These are phyloP conservation scores for Zelopaecilomyces penicillatus DNA, from an alignment of 2,329 filamentous ascomycete species.

Conservation along the genomic window DNA sequence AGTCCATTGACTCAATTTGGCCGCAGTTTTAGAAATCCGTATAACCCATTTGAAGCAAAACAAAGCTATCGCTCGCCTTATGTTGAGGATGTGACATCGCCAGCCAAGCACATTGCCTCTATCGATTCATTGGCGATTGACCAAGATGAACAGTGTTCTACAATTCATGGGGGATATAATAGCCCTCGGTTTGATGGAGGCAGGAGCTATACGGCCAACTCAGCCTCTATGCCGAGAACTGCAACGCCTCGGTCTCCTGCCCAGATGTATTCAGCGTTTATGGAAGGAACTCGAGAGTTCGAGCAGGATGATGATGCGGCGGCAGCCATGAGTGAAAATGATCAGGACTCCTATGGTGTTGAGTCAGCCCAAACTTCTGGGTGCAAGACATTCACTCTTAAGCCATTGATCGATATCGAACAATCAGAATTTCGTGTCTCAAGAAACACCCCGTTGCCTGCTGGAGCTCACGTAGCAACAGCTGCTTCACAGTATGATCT, in stretches of 20 bases:
- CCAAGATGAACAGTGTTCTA: no score
- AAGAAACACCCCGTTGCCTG: slow-evolving; percentile 5
- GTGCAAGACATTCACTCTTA: slow-evolving; percentile 20
- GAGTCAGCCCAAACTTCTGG: slow-evolving; percentile 9
- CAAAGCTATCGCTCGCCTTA: slow-evolving; percentile 18
- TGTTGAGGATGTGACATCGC: slow-evolving; percentile 17
- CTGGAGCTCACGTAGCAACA: neutral
- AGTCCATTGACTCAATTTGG: slow-evolving; percentile 7
- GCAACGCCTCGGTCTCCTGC: no score
- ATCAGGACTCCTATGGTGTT: neutral
- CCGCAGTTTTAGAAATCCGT: neutral
- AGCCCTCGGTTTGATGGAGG: no score
- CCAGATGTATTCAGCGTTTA: no score
- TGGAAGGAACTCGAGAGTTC: no score
- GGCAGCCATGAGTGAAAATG: no score
- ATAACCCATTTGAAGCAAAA: neutral
- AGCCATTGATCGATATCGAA: slow-evolving; percentile 13
- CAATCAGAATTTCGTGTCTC: slow-evolving; percentile 9
- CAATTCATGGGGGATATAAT: no score
- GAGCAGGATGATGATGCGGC: no score
- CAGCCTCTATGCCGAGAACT: no score
- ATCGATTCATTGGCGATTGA: no score
- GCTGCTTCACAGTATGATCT: no score
- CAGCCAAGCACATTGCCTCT: neutral
- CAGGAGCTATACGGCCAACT: no score